Evolutionary conservation across 768 basidiomycete species (phyloP), one percentile per base, ranked within the genome.

Genomic region (Lentinula raphanica): DNA sequence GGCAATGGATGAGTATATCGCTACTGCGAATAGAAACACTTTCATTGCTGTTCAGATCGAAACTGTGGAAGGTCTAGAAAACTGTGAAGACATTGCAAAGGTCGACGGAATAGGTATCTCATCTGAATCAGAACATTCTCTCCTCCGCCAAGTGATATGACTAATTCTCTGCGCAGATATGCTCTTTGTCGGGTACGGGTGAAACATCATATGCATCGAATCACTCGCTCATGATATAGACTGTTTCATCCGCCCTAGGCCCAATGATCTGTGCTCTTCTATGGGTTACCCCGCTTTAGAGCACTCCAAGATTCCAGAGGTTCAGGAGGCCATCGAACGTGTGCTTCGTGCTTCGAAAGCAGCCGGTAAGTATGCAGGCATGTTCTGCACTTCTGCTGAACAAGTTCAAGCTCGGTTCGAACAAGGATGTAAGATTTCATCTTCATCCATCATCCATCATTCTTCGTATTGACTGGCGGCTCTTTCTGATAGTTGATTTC

Each of bases 31-130:
- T 63, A 69, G 77, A 8, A 67, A 73, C 19, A 50, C 75, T 23
- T 60, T 78, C 32, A 63, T 75, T 38, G 72, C 76, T 62, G 63
- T 80, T 9, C 79, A 81, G 66, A 81, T 81, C 56, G 79, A 81
- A 66, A 79, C 69, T 2, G 60, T 50, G 11, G 72, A 76, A 29
- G 79, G 72, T 3, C 67, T 80, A 9, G 58, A 72, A 55, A 80
- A 80, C 54, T 69, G 75, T 3, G 75, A 75, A 19, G 74, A 70
- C 58, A 81, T 81, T 54, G 71, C 70, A 21, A 69, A 70, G 8
- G 73, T 80, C 0, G 74, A 74, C 31, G 79, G 79, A 3, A 71
- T 81, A 21, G 74, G 74, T 76, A 25, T 59, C 75, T 48, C 44
- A 32, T n/a, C n/a, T n/a, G n/a, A n/a, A n/a, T n/a, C n/a, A n/a